Evolutionary conservation across 441 rosid genomes (phyloP), one percentile per base, ranked within the genome.

Genomic region (Codiaeum variegatum): DNA sequence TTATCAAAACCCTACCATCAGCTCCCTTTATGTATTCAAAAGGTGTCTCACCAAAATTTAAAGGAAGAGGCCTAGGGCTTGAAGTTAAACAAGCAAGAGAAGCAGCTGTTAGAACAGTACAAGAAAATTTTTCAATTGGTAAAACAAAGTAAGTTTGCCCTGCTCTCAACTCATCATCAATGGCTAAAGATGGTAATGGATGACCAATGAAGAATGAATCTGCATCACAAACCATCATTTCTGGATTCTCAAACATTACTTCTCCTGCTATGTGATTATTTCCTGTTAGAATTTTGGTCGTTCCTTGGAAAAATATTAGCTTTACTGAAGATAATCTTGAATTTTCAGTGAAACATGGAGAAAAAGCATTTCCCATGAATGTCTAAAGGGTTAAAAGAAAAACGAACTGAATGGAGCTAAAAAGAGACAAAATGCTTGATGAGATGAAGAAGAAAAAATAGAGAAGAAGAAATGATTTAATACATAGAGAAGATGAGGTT

Each of bases 161-260:
- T 2, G 85, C 85, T 52, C 75, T 28, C 73, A 93, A 91, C 56
- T 77, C 67, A 54, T 93, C 96, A 71, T 91, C 84, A 69, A 93
- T 87, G 80, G 90, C 73, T 51, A 93, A 72, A 49, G 87, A 77
- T 16, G 88, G 97, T 72, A 90, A 71, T 0, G 90, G 93, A 10
- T 81, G 94, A 44, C 98, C 98, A 44, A 93, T 83, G 87, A 85
- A 93, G 90, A 93, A 90, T 31, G 96, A 87, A 49, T 89, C 91
- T 21, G 91, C 89, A 18, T 84, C 90, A 79, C 91, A 88, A 15
- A 93, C 89, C 69, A 93, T 84, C 74, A 71, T 86, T 75, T 91
- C 94, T 0, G 97, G 97, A 69, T 82, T 84, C 79, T 90, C 88
- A 29, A 90, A 91, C 98, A 93, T 93, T 83, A 93, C 79, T 76